phyloP scores from a whole-genome alignment of 495 filamentous ascomycete genomes.

The Letharia lupina region DNA sequence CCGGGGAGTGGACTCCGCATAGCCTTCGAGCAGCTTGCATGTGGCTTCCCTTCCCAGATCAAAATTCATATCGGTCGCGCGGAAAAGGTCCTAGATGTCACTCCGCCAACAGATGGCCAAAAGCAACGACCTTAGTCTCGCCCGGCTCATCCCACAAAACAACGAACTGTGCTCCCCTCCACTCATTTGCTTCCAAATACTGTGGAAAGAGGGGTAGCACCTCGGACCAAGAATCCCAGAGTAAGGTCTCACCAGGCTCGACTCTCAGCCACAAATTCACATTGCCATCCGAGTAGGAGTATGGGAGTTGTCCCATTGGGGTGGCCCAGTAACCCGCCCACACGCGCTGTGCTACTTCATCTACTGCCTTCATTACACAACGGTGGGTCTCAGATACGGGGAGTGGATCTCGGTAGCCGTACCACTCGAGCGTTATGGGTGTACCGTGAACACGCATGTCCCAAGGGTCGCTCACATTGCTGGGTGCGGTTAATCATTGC shows the following conservation, averaged over 20 bases:
- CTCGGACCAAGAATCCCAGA: not conserved
- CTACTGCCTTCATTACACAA: not conserved
- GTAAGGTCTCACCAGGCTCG: not conserved
- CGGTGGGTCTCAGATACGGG: not conserved
- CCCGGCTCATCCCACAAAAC: not conserved
- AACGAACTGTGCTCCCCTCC: not conserved
- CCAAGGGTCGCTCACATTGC: not conserved
- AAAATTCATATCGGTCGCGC: not conserved
- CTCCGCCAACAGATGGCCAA: not conserved
- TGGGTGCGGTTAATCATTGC: not conserved
- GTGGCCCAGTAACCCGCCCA: not conserved
- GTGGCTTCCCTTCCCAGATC: not conserved
- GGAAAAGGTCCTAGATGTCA: not conserved
- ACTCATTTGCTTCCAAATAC: not conserved
- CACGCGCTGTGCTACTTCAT: not conserved
- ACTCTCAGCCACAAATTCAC: not conserved
- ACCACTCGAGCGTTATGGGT: not conserved
- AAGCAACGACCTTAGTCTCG: not conserved
- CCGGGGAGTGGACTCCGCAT: not conserved
- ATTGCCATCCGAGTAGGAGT: not conserved
- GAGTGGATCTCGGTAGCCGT: not conserved
- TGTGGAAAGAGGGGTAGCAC: not conserved
- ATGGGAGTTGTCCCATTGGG: not conserved
- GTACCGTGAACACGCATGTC: not conserved
- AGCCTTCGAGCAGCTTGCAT: not conserved